These are phyloP conservation scores for Polysphondylium violaceum DNA, from an alignment of 78 protist genomes.

Conservation along the genomic window DNA sequence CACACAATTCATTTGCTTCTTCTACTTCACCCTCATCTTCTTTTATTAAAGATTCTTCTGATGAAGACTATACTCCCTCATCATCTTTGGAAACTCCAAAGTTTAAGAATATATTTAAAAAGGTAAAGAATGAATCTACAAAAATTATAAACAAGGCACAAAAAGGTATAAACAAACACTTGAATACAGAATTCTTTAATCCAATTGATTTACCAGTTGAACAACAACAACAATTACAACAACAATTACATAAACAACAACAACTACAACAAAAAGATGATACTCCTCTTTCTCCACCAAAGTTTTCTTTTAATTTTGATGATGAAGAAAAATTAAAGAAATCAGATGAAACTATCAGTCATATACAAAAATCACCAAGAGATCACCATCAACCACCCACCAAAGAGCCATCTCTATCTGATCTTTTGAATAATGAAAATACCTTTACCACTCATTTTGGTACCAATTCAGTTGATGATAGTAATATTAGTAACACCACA, in stretches of 20 bases:
- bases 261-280: background rate
- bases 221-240: background rate
- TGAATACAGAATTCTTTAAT: slow-evolving; percentile 53
- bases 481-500: background rate
- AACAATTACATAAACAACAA: background rate
- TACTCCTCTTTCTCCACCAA: background rate
- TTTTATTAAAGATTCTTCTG: slow-evolving; percentile 17
- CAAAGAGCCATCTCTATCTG: slow-evolving; percentile 16
- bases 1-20: background rate
- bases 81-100: background rate
- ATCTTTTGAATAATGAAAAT: background rate
- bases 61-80: background rate
- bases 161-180: slow-evolving; percentile 52
- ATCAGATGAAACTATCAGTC: too few relatives aligned
- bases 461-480: background rate
- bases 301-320: too few relatives aligned
- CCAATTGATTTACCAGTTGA: background rate
- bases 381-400: background rate
- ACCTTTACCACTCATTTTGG: background rate
- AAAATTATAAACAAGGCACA: slow-evolving; percentile 60
- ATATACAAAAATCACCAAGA: background rate
- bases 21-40: slow-evolving; percentile 3
- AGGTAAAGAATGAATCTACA: slow-evolving; percentile 42
- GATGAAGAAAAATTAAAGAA: too few relatives aligned
- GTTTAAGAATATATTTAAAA: slow-evolving; percentile 16